A percentile compares a stretch with the other conserved stretches of the same genome.
Evolutionary conservation across 192 early-diverging fungal species (phyloP).

Genomic region (Lunasporangiospora selenospora): DNA sequence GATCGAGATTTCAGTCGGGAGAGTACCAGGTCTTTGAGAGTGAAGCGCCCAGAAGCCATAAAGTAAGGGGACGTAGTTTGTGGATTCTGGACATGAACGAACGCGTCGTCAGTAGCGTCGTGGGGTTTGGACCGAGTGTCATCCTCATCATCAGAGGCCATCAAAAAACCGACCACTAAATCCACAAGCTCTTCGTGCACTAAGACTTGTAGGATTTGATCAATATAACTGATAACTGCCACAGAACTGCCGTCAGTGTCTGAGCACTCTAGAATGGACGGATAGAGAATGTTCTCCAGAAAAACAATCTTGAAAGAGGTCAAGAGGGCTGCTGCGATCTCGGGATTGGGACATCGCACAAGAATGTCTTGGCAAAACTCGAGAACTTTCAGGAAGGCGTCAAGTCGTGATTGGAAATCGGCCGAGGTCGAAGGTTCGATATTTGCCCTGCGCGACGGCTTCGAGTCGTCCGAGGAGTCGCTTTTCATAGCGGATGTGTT

Average conservation of each 20-base stretch:
- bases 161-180: conserved; percentile 73
- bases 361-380: conserved; percentile 73
- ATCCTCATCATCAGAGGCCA: conserved; percentile 61
- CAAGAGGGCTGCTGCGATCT: conserved; percentile 59
- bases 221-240: conserved; percentile 82
- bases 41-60: conserved; percentile 56
- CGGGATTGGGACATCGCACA: conserved; percentile 62
- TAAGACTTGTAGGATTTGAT: conserved; percentile 73
- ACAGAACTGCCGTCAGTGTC: conserved; percentile 88
- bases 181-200: conserved; percentile 73
- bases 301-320: conserved; percentile 71
- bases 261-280: conserved; percentile 78
- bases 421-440: conserved; percentile 56
- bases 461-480: conserved; percentile 39
- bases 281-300: conserved; percentile 81
- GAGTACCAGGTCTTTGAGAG: conserved; percentile 76
- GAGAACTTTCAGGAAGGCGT: conserved; percentile 63
- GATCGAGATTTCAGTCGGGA: conserved; percentile 85
- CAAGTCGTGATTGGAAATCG: conserved; percentile 65
- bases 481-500: too few species aligned
- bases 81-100: conserved; percentile 34
- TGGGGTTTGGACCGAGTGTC: conserved; percentile 27
- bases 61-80: conserved; percentile 49
- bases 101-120: conserved; percentile 29
- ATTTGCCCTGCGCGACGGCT: conserved; percentile 28